Evolutionary conservation across 78 protist species (phyloP), one percentile per base, ranked within the genome.

Genomic region (Polysphondylium violaceum): DNA sequence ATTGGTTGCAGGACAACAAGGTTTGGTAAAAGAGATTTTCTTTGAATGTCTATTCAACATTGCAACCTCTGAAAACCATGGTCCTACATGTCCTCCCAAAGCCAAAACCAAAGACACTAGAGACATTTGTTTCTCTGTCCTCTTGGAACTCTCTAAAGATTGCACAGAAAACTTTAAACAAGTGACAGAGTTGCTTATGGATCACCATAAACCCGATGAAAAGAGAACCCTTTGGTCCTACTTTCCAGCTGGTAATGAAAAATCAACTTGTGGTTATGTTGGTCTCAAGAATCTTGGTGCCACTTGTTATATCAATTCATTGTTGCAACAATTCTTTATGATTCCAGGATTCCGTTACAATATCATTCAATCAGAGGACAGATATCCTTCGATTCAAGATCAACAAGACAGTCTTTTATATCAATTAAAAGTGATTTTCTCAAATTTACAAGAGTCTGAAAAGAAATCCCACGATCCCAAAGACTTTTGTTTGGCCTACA

Each of bases 231-330:
- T 74, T 44, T 93, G 96, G 96, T 61, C 43, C 56, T 93, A 87
- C 21, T 35, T 7, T n/a, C 96, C 96, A 38, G 43, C 67, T 1
- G 96, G 87, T 29, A 55, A 40, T 55, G 92, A 93, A 71, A 95
- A 91, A n/a, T 41, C 95, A 40, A 69, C 58, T 6, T 47, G 76
- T 64, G 98, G 98, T 14, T 96, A 79, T 65, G 96, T 91, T 4
- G 98, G 98, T 40, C 86, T 96, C 38, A 31, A 65, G 47, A 96
- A 96, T 61, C 87, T 95, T 1, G 98, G 98, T 35, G 97, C 98
- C 19, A 96, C 97, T 12, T 96, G 98, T 92, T 96, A 96, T 76
- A 90, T 96, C 78, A 96, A 96, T 76, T 60, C 94, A 35, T 87
- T 95, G 33, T 27, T 95, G 90, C 98, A 96, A 94, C 97, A 94